Base-by-base conservation (phyloP, 495 filamentous ascomycete species). In the Neurospora sp. region DNA sequence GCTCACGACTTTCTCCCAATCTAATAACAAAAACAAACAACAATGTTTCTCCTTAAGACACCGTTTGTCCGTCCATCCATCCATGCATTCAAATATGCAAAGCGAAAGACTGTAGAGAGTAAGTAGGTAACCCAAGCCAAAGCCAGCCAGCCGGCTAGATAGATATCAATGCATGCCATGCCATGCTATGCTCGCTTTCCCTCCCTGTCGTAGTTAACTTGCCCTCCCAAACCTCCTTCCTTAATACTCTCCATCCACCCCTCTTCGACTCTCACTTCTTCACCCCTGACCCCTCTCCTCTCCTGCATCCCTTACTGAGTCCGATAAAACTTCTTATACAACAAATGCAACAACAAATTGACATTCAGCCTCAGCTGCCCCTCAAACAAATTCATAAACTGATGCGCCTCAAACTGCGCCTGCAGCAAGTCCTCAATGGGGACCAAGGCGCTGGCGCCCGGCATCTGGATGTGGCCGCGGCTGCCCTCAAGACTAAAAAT, bases 311-410 rank as follows among this genome's bases (percentile, higher is more conserved):
- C 68, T 88, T 91, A 90, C 78, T 91, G 89, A 71, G 92, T 92
- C 72, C 90, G 85, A 80, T 98, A 99, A 83, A 99, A 99, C 85
- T 99, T 99, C 88, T 93, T 94, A 85, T 98, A 97, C 70, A 99
- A 86, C 81, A 97, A 83, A 86, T 98, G 95, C 85, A 99, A 82
- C 81, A 99, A 90, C 72, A 98, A 83, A 82, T 99, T 98, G 74
- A 98, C 96, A 81, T 98, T 98, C 74, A 99, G 88, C 82, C 90
- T 89, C 79, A 96, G 84, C 75, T 89, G 88, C 31, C 94, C 93
- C 73, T 96, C 95, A 77, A 98, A 99, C 73, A 99, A 87, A 77
- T 91, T 93, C 89, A 97, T 92, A 80, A 94, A 96, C 81, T 97
- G 93, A 75, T 92, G 91, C 76, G 95, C 94, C 81, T 97, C 94